phyloP scores from a whole-genome alignment of 2,329 filamentous ascomycete genomes.

The Apiospora koreana region DNA sequence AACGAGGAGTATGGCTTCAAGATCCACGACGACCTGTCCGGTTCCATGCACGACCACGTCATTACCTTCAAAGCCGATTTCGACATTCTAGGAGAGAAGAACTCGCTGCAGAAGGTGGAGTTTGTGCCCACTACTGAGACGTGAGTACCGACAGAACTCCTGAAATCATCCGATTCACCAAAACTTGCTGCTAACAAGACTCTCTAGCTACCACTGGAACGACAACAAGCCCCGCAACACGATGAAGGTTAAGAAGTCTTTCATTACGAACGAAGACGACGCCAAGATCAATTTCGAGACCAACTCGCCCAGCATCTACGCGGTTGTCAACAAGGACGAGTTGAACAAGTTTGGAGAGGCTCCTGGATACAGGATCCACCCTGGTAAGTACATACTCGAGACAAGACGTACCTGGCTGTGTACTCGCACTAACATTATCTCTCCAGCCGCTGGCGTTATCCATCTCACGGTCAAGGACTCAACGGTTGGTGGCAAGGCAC shows the following conservation, averaged over 20 bases:
- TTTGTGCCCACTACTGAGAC: conserved; percentile 26
- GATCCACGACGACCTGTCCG: conserved; percentile 33
- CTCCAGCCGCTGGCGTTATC: conserved; percentile 30
- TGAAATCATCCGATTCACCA: neutral
- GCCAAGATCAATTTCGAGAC: neutral
- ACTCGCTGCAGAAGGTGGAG: conserved; percentile 12
- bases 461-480: conserved; percentile 19
- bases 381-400: conserved; percentile 23
- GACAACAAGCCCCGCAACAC: neutral
- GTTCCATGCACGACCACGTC: conserved; percentile 38
- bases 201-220: conserved; percentile 38
- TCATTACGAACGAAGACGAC: neutral
- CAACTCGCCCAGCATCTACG: conserved; percentile 27
- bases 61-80: conserved; percentile 38
- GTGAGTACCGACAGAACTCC: conserved; percentile 24
- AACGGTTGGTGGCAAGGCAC: neutral
- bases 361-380: conserved; percentile 39
- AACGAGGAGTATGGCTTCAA: conserved; percentile 35
- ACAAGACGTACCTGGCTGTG: neutral
- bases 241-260: neutral
- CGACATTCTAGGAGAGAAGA: conserved; percentile 35
- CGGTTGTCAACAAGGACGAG: conserved; percentile 35
- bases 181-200: conserved; percentile 15
- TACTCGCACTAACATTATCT: neutral
- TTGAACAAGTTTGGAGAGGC: conserved; percentile 35